Evolutionary conservation across 257 asterid species (phyloP).

Genomic region (Leptodermis oblonga): DNA sequence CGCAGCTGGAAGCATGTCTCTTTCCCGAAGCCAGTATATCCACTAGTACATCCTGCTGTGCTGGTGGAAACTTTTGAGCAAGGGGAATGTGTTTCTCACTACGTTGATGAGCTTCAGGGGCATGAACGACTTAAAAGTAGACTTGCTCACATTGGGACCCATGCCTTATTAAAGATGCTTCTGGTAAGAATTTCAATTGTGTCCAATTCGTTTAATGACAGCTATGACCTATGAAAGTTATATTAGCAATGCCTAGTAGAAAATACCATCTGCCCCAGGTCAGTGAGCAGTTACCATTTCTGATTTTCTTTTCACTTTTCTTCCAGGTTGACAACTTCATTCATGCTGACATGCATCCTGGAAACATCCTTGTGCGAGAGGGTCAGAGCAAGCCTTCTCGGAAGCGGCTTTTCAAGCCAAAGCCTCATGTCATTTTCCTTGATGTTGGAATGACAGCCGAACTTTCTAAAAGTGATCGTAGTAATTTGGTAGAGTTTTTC

Average conservation of each 20-base stretch:
- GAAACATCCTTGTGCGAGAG: constrained; percentile 42
- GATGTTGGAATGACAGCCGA: constrained; percentile 53
- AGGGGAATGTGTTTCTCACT: constrained; percentile 29
- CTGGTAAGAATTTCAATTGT: constrained; percentile 14
- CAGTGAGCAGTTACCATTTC: neutral
- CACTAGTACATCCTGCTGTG: constrained; percentile 31
- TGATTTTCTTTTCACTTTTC: neutral
- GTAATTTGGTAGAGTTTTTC: constrained; percentile 33
- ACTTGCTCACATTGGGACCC: constrained; percentile 31
- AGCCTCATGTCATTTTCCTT: constrained; percentile 43
- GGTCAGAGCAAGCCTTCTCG: constrained; percentile 29
- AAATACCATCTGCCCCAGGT: neutral
- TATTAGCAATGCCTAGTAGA: neutral
- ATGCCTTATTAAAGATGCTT: constrained; percentile 30
- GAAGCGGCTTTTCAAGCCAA: constrained; percentile 36
- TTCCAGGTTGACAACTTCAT: constrained; percentile 44
- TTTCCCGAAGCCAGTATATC: constrained; percentile 32
- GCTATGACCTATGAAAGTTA: too few relatives aligned
- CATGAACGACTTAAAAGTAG: constrained; percentile 27
- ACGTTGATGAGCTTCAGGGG: constrained; percentile 27
- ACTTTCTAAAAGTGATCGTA: constrained; percentile 33
- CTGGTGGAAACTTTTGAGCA: constrained; percentile 31
- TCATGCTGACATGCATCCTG: constrained; percentile 52
- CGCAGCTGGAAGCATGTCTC: constrained; percentile 28
- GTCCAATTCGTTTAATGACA: neutral